A percentile compares a stretch with the other conserved stretches of the same genome.
Conservation (phyloP, 148 eudicot genomes). For the Cornus florida region DNA sequence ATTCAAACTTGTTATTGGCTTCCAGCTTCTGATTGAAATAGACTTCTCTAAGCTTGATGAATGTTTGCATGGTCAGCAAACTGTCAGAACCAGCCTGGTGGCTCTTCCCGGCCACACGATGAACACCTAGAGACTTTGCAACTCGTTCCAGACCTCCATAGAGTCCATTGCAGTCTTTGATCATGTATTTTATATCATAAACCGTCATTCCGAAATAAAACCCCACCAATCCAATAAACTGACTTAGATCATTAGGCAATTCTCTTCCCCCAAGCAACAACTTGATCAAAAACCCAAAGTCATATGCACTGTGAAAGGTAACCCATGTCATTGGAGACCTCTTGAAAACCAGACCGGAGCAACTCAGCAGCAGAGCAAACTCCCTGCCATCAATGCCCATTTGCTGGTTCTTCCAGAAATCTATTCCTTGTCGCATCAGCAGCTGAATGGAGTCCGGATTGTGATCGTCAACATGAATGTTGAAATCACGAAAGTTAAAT, state of each 20-base stretch:
- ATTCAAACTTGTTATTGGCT: too few relatives aligned
- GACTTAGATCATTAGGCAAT: not conserved
- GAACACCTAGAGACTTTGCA: conserved; percentile 3
- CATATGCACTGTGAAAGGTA: conserved; percentile 21
- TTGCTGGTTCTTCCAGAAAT: conserved; percentile 14
- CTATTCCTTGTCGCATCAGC: conserved; percentile 22
- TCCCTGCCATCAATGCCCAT: not conserved
- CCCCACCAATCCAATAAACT: not conserved
- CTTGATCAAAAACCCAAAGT: conserved; percentile 20
- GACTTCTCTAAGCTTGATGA: not conserved
- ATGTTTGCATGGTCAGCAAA: conserved; percentile 14
- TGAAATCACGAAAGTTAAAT: conserved; percentile 30
- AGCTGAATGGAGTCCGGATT: conserved; percentile 6
- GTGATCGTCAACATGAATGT: not conserved
- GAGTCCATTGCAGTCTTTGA: conserved; percentile 12
- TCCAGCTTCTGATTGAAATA: not conserved
- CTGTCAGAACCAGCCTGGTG: conserved; percentile 23
- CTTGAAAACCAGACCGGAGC: conserved; percentile 8
- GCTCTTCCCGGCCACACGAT: conserved; percentile 17
- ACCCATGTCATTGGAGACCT: conserved; percentile 6
- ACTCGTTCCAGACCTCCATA: conserved; percentile 15
- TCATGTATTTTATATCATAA: conserved; percentile 15
- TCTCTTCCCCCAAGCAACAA: not conserved
- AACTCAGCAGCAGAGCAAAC: conserved; percentile 7
- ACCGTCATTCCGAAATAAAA: not conserved